These are phyloP conservation scores for Trichosporon inkin DNA, from an alignment of 1,284 basidiomycete genomes.

Conservation along the genomic window DNA sequence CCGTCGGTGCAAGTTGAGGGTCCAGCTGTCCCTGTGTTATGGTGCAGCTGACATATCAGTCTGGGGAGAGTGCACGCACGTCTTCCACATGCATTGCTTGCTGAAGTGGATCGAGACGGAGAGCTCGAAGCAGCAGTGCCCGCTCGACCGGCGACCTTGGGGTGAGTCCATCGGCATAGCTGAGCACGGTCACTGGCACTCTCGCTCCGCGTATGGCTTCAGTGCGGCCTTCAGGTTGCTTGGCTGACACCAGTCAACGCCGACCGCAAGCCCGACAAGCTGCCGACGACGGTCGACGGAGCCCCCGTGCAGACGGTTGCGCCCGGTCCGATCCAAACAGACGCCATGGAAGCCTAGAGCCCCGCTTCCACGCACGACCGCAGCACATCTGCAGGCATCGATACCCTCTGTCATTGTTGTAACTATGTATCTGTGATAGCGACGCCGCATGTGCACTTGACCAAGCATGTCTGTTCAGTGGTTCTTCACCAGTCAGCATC, in stretches of 20 bases:
- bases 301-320: conserved; percentile 36
- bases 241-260: conserved; percentile 33
- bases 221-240: background rate
- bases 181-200: too few relatives aligned
- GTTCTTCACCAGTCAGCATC: background rate
- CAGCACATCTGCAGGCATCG: too few relatives aligned
- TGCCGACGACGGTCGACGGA: conserved; percentile 41
- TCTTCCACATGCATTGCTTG: conserved; percentile 93
- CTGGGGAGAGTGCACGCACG: conserved; percentile 91
- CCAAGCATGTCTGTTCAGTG: background rate
- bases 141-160: conserved; percentile 88
- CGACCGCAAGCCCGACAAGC: conserved; percentile 41
- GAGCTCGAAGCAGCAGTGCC: conserved; percentile 83
- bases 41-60: conserved; percentile 51
- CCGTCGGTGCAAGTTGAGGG: background rate
- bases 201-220: background rate
- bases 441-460: background rate
- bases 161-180: conserved; percentile 56
- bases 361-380: too few relatives aligned
- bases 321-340: conserved; percentile 31
- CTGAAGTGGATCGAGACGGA: conserved; percentile 88
- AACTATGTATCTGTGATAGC: too few relatives aligned
- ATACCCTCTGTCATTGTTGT: too few relatives aligned
- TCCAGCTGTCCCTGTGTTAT: background rate
- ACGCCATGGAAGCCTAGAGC: background rate